phyloP scores from a whole-genome alignment of 176 grass and related monocot species.

The Bothriochloa decipiens region DNA sequence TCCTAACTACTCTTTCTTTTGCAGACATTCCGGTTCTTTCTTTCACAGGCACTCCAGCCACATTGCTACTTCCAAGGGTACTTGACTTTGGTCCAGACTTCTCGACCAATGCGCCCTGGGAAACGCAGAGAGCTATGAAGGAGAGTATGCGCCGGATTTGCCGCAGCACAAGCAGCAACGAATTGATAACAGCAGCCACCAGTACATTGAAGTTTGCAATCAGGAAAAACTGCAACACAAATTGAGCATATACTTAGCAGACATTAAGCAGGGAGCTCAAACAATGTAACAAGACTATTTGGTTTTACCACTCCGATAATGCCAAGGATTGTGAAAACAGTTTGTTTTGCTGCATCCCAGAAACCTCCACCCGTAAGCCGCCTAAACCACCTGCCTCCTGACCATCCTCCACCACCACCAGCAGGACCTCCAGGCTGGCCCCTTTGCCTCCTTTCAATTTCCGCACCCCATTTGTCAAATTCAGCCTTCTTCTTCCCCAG shows the following conservation, averaged over 20 bases:
- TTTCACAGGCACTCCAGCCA: conserved; percentile 41
- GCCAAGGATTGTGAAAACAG: conserved; percentile 62
- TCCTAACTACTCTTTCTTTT: conserved; percentile 63
- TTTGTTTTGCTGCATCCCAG: conserved; percentile 75
- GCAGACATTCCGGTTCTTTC: conserved; percentile 48
- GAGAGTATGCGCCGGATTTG: conserved; percentile 44
- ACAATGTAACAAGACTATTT: background rate
- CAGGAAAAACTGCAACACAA: conserved; percentile 71
- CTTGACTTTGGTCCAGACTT: conserved; percentile 25
- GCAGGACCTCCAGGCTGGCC: conserved; percentile 34
- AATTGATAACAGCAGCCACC: conserved; percentile 57
- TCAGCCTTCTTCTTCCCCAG: conserved; percentile 43
- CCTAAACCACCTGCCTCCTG: conserved; percentile 73
- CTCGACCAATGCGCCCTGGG: conserved; percentile 17
- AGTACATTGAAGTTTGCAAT: conserved; percentile 65
- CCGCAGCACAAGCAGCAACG: conserved; percentile 56
- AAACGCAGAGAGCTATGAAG: conserved; percentile 31
- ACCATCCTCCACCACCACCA: conserved; percentile 55
- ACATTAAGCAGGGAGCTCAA: background rate
- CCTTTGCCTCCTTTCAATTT: conserved; percentile 47
- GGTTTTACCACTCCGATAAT: conserved; percentile 48
- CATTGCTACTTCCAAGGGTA: conserved; percentile 34
- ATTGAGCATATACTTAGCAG: conserved; percentile 1
- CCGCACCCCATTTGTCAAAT: conserved; percentile 53
- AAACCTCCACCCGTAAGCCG: conserved; percentile 68